Evolutionary conservation across 306 rosid genomes (phyloP), one percentile per base, ranked within the genome.

Genomic region (Oxytropis ochrocephala): DNA sequence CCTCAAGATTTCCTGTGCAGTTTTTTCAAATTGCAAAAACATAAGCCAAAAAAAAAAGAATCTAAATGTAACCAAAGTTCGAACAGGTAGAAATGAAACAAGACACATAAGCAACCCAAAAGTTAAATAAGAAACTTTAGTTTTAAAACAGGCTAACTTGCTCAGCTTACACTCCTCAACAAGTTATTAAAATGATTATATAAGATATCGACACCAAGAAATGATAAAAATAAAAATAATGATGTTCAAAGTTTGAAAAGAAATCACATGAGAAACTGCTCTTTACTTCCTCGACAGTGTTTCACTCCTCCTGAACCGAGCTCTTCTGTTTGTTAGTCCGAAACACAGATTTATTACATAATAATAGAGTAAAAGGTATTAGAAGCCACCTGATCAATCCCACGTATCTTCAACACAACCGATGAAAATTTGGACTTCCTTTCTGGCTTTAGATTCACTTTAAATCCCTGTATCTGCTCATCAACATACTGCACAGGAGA

Each of bases 401-500:
- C 98, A 19, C 98, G 90, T 51, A 94, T 88, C 86, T 88, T 94
- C 82, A 94, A 83, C 70, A 94, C 98, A 70, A 90, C 98, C 32
- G 98, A 88, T 79, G 96, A 88, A 79, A 94, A 87, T 81, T 89
- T 88, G 74, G 98, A 94, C 85, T 88, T 94, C 85, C 69, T 90
- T 81, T 94, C 98, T 29, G 89, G 96, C 85, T 83, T 88, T 69
- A 94, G 77, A 78, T 86, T 94, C 58, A 93, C 91, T 85, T 85
- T 90, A 81, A 94, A 94, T 60, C 96, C 96, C 21, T 88, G 97
- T 79, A 90, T 84, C 65, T 85, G 96, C 79, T 86, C 96, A 47
- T 87, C 92, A 66, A 74, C 81, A 81, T 90, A 87, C 54, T 32
- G 85, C 69, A 90, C 95, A 43, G 94, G 96, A 76, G 94, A 88